These are phyloP conservation scores for Conidiobolus incongruus DNA, from an alignment of 371 early-diverging fungal species.

Conservation along the genomic window DNA sequence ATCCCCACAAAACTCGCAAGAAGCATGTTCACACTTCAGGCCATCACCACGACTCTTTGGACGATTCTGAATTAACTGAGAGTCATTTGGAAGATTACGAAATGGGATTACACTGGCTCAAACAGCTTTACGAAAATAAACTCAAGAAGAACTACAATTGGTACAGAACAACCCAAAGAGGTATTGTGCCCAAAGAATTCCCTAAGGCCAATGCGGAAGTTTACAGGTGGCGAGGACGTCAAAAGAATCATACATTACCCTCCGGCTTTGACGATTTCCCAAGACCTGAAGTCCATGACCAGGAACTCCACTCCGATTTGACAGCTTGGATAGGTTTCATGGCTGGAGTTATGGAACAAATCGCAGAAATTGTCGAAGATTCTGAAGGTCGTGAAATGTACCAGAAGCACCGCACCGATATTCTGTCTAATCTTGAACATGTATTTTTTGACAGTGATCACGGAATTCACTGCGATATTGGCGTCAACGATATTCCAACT, in stretches of 20 bases:
- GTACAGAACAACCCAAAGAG: constrained; percentile 61
- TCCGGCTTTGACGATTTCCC: constrained; percentile 95
- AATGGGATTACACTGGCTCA: constrained; percentile 27
- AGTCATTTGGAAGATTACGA: constrained; percentile 19
- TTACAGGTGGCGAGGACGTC: constrained; percentile 84
- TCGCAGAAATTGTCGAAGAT: constrained; percentile 33
- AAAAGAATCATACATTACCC: constrained; percentile 61
- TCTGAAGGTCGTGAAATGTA: constrained; percentile 22
- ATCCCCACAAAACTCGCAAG: neutral
- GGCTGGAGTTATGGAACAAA: constrained; percentile 34
- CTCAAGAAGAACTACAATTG: constrained; percentile 51
- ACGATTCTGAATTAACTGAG: constrained; percentile 14
- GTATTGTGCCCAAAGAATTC: constrained; percentile 14
- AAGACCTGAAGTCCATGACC: constrained; percentile 37
- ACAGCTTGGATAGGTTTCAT: constrained; percentile 72
- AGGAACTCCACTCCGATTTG: constrained; percentile 81
- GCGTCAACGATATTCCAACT: constrained; percentile 18
- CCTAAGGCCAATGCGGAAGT: constrained; percentile 19
- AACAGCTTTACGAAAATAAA: constrained; percentile 33
- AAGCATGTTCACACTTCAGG: neutral
- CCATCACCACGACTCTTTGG: constrained; percentile 1
- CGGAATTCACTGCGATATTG: constrained; percentile 56
- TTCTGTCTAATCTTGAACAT: constrained; percentile 11
- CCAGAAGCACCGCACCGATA: constrained; percentile 18
- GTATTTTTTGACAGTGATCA: constrained; percentile 61